phyloP scores from a whole-genome alignment of 257 asterid species.

The Nicotiana paniculata region DNA sequence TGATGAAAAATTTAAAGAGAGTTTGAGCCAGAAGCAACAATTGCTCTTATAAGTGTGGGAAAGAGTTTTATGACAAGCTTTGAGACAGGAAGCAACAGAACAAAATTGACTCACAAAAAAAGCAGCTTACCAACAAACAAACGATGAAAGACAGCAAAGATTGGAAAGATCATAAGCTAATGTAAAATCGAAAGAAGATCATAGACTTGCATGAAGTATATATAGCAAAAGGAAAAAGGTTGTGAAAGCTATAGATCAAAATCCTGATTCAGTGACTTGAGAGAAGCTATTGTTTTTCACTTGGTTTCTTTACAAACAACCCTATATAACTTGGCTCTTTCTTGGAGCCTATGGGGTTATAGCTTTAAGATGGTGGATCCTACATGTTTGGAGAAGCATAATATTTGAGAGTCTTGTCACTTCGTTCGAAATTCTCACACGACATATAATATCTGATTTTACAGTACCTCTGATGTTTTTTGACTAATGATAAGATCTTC shows the following conservation, averaged over 20 bases:
- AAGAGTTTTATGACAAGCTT: neutral
- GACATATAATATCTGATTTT: neutral
- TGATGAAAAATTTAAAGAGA: neutral
- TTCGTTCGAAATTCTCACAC: slow-evolving; percentile 6
- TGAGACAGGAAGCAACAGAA: slow-evolving; percentile 3
- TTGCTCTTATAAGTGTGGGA: neutral
- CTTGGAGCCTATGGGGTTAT: neutral
- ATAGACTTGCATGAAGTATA: neutral
- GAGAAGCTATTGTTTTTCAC: neutral
- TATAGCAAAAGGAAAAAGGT: neutral
- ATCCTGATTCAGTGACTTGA: neutral
- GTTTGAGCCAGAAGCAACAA: neutral
- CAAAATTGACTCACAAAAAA: neutral
- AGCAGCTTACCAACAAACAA: neutral
- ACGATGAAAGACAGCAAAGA: neutral
- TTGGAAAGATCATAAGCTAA: neutral
- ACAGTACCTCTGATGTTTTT: neutral
- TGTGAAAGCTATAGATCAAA: neutral
- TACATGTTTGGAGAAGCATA: slow-evolving; percentile 14
- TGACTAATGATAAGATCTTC: neutral
- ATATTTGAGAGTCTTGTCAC: slow-evolving; percentile 10
- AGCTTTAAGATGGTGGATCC: slow-evolving; percentile 19
- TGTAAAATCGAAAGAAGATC: neutral
- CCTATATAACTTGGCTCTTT: neutral
- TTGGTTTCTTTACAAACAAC: neutral